phyloP scores from a whole-genome alignment of 2,329 filamentous ascomycete species.

The Aspergillus sp. region DNA sequence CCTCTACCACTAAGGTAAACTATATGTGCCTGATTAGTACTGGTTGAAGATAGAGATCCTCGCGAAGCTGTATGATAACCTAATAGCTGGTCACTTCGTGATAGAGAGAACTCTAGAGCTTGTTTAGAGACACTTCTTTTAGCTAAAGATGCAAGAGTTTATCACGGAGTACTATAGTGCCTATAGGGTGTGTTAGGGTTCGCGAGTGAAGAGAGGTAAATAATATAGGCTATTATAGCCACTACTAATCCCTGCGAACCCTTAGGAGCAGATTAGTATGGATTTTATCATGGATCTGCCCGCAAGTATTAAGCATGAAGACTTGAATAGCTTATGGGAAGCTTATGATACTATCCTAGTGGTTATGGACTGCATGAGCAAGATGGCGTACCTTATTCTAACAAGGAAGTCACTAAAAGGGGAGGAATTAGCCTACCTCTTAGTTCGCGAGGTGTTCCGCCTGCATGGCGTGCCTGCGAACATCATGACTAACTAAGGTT shows the following conservation, averaged over 20 bases:
- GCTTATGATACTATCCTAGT: slow-evolving; percentile 1
- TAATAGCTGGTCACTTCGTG: not conserved
- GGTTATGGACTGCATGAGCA: not conserved
- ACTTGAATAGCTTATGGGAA: not conserved
- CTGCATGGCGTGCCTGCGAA: not conserved
- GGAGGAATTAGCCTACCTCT: not conserved
- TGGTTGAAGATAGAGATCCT: not conserved
- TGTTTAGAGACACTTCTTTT: not conserved
- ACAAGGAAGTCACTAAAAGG: not conserved
- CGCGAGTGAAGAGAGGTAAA: not conserved
- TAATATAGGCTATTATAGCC: not conserved
- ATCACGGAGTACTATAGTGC: not conserved
- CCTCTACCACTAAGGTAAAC: not conserved
- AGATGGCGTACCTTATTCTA: not conserved
- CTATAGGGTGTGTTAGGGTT: not conserved
- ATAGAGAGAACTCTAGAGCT: not conserved
- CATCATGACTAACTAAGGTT: not conserved
- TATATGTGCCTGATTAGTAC: not conserved
- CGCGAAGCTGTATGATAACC: not conserved
- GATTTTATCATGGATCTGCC: not conserved
- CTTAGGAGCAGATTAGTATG: not conserved
- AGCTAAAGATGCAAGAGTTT: not conserved
- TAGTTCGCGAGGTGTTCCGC: not conserved
- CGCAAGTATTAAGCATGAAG: not conserved
- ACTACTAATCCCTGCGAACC: not conserved